These are phyloP conservation scores for Thraustochytrium sp. DNA, from an alignment of 352 stramenopile species.

Conservation along the genomic window DNA sequence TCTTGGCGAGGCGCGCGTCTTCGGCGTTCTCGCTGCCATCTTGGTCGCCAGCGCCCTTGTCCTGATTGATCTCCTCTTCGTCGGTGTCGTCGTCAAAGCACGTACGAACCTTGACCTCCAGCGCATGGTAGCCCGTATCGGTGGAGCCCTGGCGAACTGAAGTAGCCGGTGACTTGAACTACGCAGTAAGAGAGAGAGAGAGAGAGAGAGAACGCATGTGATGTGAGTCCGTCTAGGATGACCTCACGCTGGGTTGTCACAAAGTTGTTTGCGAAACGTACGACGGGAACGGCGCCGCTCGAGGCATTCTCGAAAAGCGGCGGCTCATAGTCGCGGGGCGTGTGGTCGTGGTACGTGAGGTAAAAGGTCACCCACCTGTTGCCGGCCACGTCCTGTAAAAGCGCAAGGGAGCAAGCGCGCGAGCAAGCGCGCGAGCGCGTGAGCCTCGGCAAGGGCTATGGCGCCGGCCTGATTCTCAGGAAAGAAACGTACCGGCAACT, in stretches of 20 bases:
- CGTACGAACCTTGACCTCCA: conserved; percentile 25
- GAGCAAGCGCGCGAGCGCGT: neutral
- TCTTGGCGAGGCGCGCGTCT: neutral
- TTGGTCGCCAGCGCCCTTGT: neutral
- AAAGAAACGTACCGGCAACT: neutral
- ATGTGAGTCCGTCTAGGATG: too few species aligned
- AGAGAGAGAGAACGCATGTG: neutral
- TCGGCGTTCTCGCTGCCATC: neutral
- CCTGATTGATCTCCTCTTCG: neutral
- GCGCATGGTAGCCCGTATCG: conserved; percentile 1
- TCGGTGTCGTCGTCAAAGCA: neutral
- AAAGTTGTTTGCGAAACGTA: too few species aligned
- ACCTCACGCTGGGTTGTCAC: too few species aligned
- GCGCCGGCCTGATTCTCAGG: too few species aligned
- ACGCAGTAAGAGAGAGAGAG: neutral
- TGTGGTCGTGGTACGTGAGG: conserved; percentile 16
- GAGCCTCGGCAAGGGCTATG: too few species aligned
- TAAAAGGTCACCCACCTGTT: conserved; percentile 25
- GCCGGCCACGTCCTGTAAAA: neutral
- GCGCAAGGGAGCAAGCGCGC: neutral
- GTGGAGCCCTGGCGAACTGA: neutral
- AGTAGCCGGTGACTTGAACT: neutral
- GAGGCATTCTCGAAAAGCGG: neutral
- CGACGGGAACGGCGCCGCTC: neutral
- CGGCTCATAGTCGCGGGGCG: neutral